Conservation (phyloP, 345 rosid species). For the Isatis tinctoria region DNA sequence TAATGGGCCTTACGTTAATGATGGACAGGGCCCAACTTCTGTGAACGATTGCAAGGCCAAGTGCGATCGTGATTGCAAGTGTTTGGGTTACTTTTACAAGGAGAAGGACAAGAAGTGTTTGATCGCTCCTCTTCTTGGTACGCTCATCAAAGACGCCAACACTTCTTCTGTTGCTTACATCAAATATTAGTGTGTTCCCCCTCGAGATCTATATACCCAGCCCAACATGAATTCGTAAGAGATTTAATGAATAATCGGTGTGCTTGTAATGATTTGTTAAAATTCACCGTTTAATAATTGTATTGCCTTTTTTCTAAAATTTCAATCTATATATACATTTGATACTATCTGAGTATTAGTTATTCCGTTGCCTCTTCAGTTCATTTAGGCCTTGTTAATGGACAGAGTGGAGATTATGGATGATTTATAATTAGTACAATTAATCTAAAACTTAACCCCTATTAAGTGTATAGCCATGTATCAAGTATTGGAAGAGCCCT, state of each 20-base stretch:
- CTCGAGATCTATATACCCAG: neutral
- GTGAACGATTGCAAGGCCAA: conserved; percentile 36
- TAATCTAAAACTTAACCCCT: no score
- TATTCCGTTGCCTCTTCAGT: no score
- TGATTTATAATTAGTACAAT: no score
- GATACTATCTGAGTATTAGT: no score
- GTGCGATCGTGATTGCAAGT: conserved; percentile 53
- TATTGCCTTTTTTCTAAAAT: neutral
- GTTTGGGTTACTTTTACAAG: conserved; percentile 56
- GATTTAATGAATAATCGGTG: neutral
- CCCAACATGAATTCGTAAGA: neutral
- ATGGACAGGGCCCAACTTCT: conserved; percentile 41
- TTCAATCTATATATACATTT: neutral
- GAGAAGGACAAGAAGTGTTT: conserved; percentile 43
- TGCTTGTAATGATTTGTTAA: neutral
- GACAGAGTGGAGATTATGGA: neutral
- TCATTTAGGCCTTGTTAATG: no score
- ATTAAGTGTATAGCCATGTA: no score
- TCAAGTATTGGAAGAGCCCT: no score
- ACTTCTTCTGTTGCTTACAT: conserved; percentile 32
- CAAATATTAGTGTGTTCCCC: conserved; percentile 12
- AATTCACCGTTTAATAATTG: neutral
- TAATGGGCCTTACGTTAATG: conserved; percentile 33
- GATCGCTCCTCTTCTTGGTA: conserved; percentile 25
- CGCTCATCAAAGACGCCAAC: conserved; percentile 24